Percentiles rank a stretch among this genome's conserved stretches.
These are phyloP conservation scores for Candida boleticola DNA, from an alignment of 805 yeast genomes.

Conservation along the genomic window DNA sequence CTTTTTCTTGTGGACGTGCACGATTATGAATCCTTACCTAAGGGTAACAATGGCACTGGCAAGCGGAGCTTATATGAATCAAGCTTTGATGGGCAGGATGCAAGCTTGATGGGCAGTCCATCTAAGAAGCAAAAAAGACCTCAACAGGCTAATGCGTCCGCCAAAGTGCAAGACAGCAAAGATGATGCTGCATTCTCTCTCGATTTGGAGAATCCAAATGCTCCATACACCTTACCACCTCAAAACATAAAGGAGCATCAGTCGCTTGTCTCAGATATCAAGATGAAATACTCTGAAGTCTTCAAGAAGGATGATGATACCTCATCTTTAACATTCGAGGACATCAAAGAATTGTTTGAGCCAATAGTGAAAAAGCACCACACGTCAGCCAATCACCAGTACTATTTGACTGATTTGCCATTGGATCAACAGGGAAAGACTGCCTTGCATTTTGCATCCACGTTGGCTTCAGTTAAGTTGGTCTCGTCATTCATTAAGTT, in stretches of 20 bases:
- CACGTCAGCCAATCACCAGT: conserved; percentile 1
- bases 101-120: conserved; percentile 28
- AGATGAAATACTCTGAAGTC: conserved; percentile 30
- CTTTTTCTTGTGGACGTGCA: conserved; percentile 44
- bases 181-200: background rate
- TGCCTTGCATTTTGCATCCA: conserved; percentile 43
- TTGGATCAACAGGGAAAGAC: conserved; percentile 41
- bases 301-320: conserved; percentile 33
- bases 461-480: conserved; percentile 35
- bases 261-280: conserved; percentile 31
- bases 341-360: conserved; percentile 24
- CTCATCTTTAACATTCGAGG: conserved; percentile 15
- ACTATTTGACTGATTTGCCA: conserved; percentile 27
- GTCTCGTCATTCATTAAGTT: conserved; percentile 34
- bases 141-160: background rate
- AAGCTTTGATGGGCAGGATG: conserved; percentile 9
- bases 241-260: conserved; percentile 14
- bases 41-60: conserved; percentile 3
- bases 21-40: conserved; percentile 38
- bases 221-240: conserved; percentile 37
- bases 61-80: conserved; percentile 16
- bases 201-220: conserved; percentile 24
- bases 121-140: conserved; percentile 25
- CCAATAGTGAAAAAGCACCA: conserved; percentile 12
- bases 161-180: background rate